Conservation (phyloP, 1,284 basidiomycete genomes). For the Ceratorhiza oryzae-sativae region DNA sequence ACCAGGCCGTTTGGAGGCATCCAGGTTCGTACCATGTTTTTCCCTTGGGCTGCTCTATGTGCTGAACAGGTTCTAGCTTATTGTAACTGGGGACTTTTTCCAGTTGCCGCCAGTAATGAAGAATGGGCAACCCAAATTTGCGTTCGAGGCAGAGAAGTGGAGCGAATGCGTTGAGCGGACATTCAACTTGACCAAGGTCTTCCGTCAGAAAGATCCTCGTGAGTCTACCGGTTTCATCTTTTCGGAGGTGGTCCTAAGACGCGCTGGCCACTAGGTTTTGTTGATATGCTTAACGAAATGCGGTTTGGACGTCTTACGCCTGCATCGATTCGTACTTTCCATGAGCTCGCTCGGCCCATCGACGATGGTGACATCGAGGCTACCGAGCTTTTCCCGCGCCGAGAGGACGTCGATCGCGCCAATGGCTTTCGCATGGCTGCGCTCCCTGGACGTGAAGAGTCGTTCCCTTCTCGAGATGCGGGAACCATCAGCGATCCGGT, state of each 20-base stretch:
- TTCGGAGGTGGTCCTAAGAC: neutral
- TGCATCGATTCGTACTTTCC: conserved; percentile 67
- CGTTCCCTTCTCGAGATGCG: conserved; percentile 61
- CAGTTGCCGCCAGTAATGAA: conserved; percentile 91
- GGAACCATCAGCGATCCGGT: conserved; percentile 60
- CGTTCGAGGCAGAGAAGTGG: conserved; percentile 92
- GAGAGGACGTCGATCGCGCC: conserved; percentile 81
- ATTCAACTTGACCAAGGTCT: conserved; percentile 90
- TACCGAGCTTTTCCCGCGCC: conserved; percentile 86
- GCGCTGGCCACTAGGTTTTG: conserved; percentile 63
- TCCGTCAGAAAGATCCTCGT: conserved; percentile 66
- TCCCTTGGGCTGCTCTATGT: neutral
- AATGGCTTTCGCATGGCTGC: conserved; percentile 68
- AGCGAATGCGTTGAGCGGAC: conserved; percentile 74
- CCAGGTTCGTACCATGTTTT: conserved; percentile 55
- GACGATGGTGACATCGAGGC: conserved; percentile 78
- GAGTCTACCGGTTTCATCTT: conserved; percentile 40
- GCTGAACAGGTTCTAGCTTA: conserved; percentile 62
- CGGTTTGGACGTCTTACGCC: conserved; percentile 74
- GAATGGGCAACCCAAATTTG: conserved; percentile 62
- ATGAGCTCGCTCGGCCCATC: conserved; percentile 63
- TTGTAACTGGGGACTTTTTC: conserved; percentile 95
- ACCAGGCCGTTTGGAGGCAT: conserved; percentile 73
- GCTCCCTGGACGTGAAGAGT: conserved; percentile 55
- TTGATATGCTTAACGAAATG: conserved; percentile 92